These are phyloP conservation scores for Ambrosiella xylebori DNA, from an alignment of 2,329 filamentous ascomycete genomes.

Conservation along the genomic window DNA sequence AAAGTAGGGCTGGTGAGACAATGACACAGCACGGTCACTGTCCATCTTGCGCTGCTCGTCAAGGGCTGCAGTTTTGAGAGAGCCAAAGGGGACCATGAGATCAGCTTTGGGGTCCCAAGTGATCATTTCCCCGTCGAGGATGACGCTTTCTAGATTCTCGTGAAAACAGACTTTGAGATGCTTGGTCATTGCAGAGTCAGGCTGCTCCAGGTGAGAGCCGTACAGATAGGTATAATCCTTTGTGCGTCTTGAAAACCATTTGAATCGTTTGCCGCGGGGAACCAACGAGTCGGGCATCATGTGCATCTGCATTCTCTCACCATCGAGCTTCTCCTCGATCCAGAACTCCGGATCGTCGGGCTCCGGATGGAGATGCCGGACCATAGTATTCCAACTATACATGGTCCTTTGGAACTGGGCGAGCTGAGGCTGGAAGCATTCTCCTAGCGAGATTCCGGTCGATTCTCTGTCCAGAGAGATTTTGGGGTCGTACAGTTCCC, in stretches of 20 bases:
- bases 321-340: slow-evolving; percentile 96
- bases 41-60: slow-evolving; percentile 49
- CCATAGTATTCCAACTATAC: slow-evolving; percentile 61
- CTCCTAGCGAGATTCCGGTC: slow-evolving; percentile 64
- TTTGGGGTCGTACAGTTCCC: slow-evolving; percentile 67
- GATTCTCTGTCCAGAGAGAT: slow-evolving; percentile 59
- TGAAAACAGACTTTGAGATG: slow-evolving; percentile 65
- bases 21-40: slow-evolving; percentile 28
- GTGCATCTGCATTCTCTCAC: slow-evolving; percentile 93
- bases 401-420: slow-evolving; percentile 70
- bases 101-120: slow-evolving; percentile 85
- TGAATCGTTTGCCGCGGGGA: slow-evolving; percentile 56
- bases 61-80: slow-evolving; percentile 77
- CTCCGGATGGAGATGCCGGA: slow-evolving; percentile 45
- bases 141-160: slow-evolving; percentile 62
- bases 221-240: slow-evolving; percentile 96
- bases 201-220: slow-evolving; percentile 56
- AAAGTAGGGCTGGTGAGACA: slow-evolving; percentile 48
- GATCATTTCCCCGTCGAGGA: slow-evolving; percentile 96
- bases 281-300: slow-evolving; percentile 55
- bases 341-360: slow-evolving; percentile 66
- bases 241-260: slow-evolving; percentile 88
- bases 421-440: slow-evolving; percentile 90
- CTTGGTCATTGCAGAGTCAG: slow-evolving; percentile 60
- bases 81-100: slow-evolving; percentile 77